phyloP scores from a whole-genome alignment of 1,284 basidiomycete genomes.

The Trametes hirsuta region DNA sequence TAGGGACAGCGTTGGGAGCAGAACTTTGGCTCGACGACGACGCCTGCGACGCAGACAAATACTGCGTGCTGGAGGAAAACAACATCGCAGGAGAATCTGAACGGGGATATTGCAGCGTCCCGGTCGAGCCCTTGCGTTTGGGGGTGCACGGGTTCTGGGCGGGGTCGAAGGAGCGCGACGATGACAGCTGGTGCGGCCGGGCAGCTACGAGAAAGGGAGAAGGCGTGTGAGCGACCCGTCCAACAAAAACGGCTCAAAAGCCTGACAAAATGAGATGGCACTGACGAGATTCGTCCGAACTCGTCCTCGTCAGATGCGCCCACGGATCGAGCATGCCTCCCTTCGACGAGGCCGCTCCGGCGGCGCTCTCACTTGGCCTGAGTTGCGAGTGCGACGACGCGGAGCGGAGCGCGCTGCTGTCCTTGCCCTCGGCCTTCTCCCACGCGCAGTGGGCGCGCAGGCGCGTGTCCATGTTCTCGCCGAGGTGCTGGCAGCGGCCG shows the following conservation, averaged over 20 bases:
- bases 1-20: conserved; percentile 5
- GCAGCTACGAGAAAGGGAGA: conserved; percentile 1
- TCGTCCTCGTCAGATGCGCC: conserved; percentile 40
- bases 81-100: conserved; percentile 16
- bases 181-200: conserved; percentile 15
- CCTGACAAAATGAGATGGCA: conserved; percentile 19
- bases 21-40: conserved; percentile 22
- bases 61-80: neutral
- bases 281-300: conserved; percentile 61
- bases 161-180: conserved; percentile 23
- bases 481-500: conserved; percentile 47
- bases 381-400: conserved; percentile 34
- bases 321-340: conserved; percentile 34
- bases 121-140: conserved; percentile 20
- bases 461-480: conserved; percentile 41
- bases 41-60: conserved; percentile 23
- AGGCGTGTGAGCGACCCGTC: neutral
- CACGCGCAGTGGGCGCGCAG: conserved; percentile 36
- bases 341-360: conserved; percentile 10
- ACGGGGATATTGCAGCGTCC: conserved; percentile 8
- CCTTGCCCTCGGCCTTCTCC: conserved; percentile 36
- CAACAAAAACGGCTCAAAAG: neutral
- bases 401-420: conserved; percentile 27
- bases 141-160: conserved; percentile 18
- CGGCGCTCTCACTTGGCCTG: conserved; percentile 28